Evolutionary conservation across 2,329 filamentous ascomycete species (phyloP), one percentile per base, ranked within the genome.

Genomic region (Claviceps sp.): DNA sequence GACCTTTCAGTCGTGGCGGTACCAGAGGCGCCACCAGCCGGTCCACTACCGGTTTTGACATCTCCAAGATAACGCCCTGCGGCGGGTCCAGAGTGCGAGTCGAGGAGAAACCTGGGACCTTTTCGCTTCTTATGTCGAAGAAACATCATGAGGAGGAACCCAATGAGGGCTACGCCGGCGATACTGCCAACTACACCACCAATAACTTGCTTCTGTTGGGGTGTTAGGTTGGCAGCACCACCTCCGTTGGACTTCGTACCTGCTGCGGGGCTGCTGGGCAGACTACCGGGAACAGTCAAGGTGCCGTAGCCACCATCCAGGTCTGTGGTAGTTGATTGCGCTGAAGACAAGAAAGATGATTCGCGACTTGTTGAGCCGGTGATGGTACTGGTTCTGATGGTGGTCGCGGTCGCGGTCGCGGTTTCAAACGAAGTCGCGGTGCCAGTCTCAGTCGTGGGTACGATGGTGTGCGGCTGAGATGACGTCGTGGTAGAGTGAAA

Each of bases 151-250:
- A 79, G 62, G 20, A 82, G 61, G 4, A 82, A 61, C 4, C 78
- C 64, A 47, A 84, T 61, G 45, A 83, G 67, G 13, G 78, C 79
- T 1, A 78, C 63, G 17, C 79, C 80, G 16, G 80, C 79, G 36
- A 84, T 62, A 42, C 76, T 71, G 22, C 78, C 78, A 17, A 81
- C 68, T 1, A 82, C 76, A 36, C 78, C 73, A 0, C 78, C 78
- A 7, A 79, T 76, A 29, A 82, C 61, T 52, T 66, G 64, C 53
- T 67, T 67, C 50, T 68, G 61, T 48, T 65, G 61, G 1, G 61
- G 55, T 2, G 66, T 60, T 20, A 69, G 56, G 5, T 56, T 56
- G 5, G 53, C 53, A 50, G 54, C 54, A 16, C 59, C 54, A 5
- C 59, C 57, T 6, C 26, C 45, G 7, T 40, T 13, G 45, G 26